Percentiles rank a stretch among this genome's conserved stretches.
These are phyloP conservation scores for Testicularia cyperi DNA, from an alignment of 1,284 basidiomycete genomes.

Conservation along the genomic window DNA sequence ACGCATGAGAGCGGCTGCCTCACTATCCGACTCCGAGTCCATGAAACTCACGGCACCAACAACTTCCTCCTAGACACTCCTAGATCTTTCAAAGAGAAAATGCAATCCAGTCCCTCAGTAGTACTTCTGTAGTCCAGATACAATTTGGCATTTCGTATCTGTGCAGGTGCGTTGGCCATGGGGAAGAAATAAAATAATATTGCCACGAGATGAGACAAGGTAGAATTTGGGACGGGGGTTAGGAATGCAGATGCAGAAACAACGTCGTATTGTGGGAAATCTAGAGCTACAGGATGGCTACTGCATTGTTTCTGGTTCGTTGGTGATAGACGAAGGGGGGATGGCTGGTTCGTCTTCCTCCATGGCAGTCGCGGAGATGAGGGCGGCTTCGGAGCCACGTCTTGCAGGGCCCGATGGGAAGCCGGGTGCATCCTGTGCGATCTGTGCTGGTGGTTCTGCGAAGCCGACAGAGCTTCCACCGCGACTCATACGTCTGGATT, in stretches of 20 bases:
- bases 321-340: background rate
- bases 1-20: constrained; percentile 2
- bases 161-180: too few relatives aligned
- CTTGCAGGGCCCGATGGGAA: constrained; percentile 1
- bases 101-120: too few relatives aligned
- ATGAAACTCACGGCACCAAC: constrained; percentile 19
- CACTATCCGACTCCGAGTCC: constrained; percentile 7
- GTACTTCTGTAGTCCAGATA: too few relatives aligned
- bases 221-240: too few relatives aligned
- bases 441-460: background rate
- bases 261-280: too few relatives aligned
- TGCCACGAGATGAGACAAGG: too few relatives aligned
- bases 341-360: constrained; percentile 13
- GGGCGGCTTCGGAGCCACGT: constrained; percentile 14
- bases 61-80: background rate
- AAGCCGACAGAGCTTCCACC: constrained; percentile 30
- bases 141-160: too few relatives aligned
- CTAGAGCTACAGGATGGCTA: too few relatives aligned
- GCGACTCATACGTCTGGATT: constrained; percentile 31
- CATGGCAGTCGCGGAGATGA: constrained; percentile 23
- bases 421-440: too few relatives aligned
- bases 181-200: too few relatives aligned
- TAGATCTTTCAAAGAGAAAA: too few relatives aligned
- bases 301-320: constrained; percentile 2
- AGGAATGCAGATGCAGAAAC: too few relatives aligned